Conservation (phyloP, 2,329 filamentous ascomycete species). For the Paracamarosporium sp. region DNA sequence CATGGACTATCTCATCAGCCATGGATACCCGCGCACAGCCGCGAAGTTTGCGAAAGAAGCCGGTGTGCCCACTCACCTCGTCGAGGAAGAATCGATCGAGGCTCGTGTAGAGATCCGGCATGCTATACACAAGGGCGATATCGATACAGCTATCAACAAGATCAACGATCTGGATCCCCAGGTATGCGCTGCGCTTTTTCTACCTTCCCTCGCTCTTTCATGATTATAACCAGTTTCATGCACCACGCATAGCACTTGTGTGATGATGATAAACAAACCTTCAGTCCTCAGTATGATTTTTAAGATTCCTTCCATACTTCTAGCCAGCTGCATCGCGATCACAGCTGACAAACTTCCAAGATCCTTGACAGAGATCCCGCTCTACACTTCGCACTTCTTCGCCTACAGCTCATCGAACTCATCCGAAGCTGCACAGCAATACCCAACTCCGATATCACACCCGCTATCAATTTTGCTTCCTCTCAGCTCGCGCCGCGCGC, state of each 20-base stretch:
- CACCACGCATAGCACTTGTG: constrained; percentile 97
- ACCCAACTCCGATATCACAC: constrained; percentile 74
- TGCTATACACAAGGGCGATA: constrained; percentile 83
- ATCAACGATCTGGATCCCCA: constrained; percentile 91
- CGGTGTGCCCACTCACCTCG: constrained; percentile 69
- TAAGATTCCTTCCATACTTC: constrained; percentile 19
- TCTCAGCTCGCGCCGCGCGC: constrained; percentile 87
- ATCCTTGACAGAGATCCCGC: constrained; percentile 83
- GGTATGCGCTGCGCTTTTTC: constrained; percentile 63
- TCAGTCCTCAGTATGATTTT: constrained; percentile 85
- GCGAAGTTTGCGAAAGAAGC: constrained; percentile 94
- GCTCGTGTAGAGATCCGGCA: constrained; percentile 83
- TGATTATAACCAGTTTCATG: constrained; percentile 99
- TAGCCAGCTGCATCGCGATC: constrained; percentile 13
- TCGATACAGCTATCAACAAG: constrained; percentile 82
- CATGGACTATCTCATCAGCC: constrained; percentile 95
- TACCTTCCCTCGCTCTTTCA: constrained; percentile 57
- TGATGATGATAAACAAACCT: constrained; percentile 87
- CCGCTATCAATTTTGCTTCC: constrained; percentile 86
- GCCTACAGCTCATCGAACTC: constrained; percentile 91
- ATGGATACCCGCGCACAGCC: constrained; percentile 91
- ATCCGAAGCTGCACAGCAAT: constrained; percentile 77
- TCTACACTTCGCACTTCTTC: constrained; percentile 87
- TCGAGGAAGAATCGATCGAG: constrained; percentile 73
- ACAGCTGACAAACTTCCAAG: constrained; percentile 57